Evolutionary conservation across 108 stramenopile genomes (phyloP), one percentile per base, ranked within the genome.

Genomic region (Nitzschia inconspicua): DNA sequence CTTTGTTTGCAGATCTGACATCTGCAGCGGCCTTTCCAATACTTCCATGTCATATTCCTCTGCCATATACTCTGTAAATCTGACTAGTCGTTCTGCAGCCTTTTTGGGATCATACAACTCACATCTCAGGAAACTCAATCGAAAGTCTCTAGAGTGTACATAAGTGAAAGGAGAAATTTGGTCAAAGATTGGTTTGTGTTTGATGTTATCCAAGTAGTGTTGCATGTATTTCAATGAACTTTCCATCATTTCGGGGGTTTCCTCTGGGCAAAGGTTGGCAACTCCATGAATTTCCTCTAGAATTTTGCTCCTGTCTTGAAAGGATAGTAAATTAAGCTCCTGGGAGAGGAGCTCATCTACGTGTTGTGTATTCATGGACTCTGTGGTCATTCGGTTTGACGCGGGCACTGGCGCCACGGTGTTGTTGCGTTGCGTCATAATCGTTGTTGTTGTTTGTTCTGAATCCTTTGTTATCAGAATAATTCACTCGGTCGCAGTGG

Each of bases 81-180:
- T 30, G 2, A 73, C 50, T 18, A 78, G 41, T 0, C 64, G 63
- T 4, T 41, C 4, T 1, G 69, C 73, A 6, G 77, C 73, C 6
- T 35, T n/a, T 10, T 32, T 44, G 0, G 63, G 35, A 52, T 78
- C 44, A 28, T 70, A 78, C 16, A 39, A 35, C 53, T 78, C 77
- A 30, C 54, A 49, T 9, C 77, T 63, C 11, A 78, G 46, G 47
- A 78, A 78, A 44, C 48, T 43, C 9, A 78, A 42, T 3, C 64
- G 73, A 39, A 78, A 78, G 11, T 51, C 26, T 10, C 16, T 5
- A 13, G 42, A 40, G 23, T 20, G 24, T 9, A 78, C 72, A 31
- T 78, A 78, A 1, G 60, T 34, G 25, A 5, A 16, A 4, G 4
- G 9, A n/a, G n/a, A n/a, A n/a, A n/a, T n/a, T n/a, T n/a, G n/a